Base-by-base conservation (phyloP, 1,284 basidiomycete genomes). In the Tausonia pullulans region DNA sequence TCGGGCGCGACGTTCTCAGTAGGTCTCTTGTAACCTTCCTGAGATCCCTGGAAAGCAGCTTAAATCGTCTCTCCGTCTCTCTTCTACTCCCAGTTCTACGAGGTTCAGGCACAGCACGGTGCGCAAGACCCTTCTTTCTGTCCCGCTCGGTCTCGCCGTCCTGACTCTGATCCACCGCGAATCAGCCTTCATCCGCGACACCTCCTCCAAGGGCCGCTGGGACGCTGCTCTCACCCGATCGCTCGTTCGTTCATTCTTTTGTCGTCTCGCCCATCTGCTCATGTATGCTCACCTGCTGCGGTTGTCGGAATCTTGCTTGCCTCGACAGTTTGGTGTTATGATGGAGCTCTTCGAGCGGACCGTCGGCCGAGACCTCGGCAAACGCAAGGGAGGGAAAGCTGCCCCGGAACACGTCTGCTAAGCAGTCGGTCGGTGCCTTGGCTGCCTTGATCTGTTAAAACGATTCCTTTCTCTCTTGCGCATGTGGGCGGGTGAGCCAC, bases 321-420 rank as follows among this genome's bases (percentile, higher is more conserved):
- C 27, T 27, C 27, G 44, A 1, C 72, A 70, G 62, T 93, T 95
- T 74, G 79, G 79, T 3, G 87, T 88, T 75, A 87, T 95, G 88
- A 81, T 95, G 80, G 92, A 96, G 73, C 83, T 91, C n/a, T 95
- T 95, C 72, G 89, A 88, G 67, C 81, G 92, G 67, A 90, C 87
- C 0, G 83, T 91, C 6, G 89, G 82, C 1, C 79, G 89, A 63
- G 90, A 95, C 69, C 77, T 96, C 4, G 92, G 92, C 0, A 84
- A 85, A 3, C 80, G 78, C 54, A 77, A 79, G 1, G 78, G 78
- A 11, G 72, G 74, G 13, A 75, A 72, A 40, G 76, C 70, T 27
- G 78, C 82, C 68, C 74, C 83, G 6, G 87, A 88, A 71, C 90
- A 93, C 74, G 83, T 93, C n/a, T 91, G 88, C 71, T 88, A 73